Evolutionary conservation across 768 basidiomycete genomes (phyloP), one percentile per base, ranked within the genome.

Genomic region (Suillus occidentalis): DNA sequence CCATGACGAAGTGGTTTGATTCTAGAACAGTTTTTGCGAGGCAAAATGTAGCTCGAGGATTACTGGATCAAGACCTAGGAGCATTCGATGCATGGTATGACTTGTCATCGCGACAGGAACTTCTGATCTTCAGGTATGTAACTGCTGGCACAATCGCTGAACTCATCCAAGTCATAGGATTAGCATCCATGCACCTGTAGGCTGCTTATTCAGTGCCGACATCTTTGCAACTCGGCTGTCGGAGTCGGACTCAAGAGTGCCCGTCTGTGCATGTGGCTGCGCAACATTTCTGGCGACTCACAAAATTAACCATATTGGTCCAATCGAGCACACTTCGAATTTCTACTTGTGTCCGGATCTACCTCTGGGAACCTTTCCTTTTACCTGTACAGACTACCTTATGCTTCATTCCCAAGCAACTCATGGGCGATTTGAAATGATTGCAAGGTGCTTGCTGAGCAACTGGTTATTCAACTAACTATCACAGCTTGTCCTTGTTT

Each of bases 11-110:
- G 22, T 9, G 63, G 40, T 28, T 40, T 39, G 45, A 28, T 39
- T 37, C 9, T 52, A 76, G 75, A 64, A 63, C 67, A 7, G 72
- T 66, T 18, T 85, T 80, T 69, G 72, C 83, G 49, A 79, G 83
- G 45, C 68, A 82, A 42, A 84, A 87, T 60, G 84, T 91, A 55
- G 83, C 85, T 4, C 81, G 91, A 67, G 90, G 90, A 3, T 81
- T 91, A 69, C 77, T 83, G 8, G 66, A 75, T 34, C 63, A 72
- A 5, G 75, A 76, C 22, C 68, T 79, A n/a, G 66, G 65, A 20
- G 68, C 72, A 2, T 86, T 84, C 69, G 73, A 82, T 25, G 73
- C 72, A 16, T 82, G 82, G 83, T 72, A 69, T 40, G 69, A 68
- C 34, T 65, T 71, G 22, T 66, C 74, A 65, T 67, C 68, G 56